phyloP scores from a whole-genome alignment of 2,329 filamentous ascomycete genomes.

The Capronia coronata region DNA sequence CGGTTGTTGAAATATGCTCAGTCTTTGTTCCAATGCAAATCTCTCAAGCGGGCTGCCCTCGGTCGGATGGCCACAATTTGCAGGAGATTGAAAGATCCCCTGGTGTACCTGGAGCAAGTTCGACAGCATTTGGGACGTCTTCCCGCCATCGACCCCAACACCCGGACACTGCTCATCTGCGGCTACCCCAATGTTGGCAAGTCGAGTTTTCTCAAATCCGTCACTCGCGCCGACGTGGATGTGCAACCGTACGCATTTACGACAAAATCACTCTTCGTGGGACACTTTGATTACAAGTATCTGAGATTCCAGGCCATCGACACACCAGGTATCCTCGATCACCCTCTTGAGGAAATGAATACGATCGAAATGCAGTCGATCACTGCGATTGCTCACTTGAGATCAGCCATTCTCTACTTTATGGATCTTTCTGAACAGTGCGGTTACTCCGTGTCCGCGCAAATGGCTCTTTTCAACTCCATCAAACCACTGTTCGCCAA shows the following conservation, averaged over 20 bases:
- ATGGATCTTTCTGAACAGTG: constrained; percentile 98
- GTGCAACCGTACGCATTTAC: constrained; percentile 98
- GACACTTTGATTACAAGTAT: constrained; percentile 97
- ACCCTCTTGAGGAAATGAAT: constrained; percentile 98
- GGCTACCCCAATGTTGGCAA: constrained; percentile 98
- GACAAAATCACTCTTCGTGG: constrained; percentile 93
- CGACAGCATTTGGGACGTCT: constrained; percentile 95
- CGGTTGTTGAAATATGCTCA: constrained; percentile 94
- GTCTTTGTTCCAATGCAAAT: constrained; percentile 97
- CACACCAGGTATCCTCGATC: constrained; percentile 95
- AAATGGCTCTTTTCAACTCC: constrained; percentile 91
- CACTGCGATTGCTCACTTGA: constrained; percentile 91
- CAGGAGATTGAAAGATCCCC: constrained; percentile 87
- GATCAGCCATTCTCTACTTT: constrained; percentile 93
- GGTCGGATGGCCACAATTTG: constrained; percentile 98
- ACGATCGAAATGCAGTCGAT: constrained; percentile 99
- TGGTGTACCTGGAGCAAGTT: constrained; percentile 93
- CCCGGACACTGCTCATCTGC: constrained; percentile 88
- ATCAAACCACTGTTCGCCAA: constrained; percentile 96
- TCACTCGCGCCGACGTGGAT: constrained; percentile 91
- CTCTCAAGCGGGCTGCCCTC: constrained; percentile 90
- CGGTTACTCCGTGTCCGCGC: constrained; percentile 84
- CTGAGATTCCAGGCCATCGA: constrained; percentile 87
- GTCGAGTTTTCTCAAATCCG: constrained; percentile 86
- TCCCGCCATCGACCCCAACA: constrained; percentile 97